Evolutionary conservation across 768 basidiomycete species (phyloP).

Genomic region (Trametopsis cervina): DNA sequence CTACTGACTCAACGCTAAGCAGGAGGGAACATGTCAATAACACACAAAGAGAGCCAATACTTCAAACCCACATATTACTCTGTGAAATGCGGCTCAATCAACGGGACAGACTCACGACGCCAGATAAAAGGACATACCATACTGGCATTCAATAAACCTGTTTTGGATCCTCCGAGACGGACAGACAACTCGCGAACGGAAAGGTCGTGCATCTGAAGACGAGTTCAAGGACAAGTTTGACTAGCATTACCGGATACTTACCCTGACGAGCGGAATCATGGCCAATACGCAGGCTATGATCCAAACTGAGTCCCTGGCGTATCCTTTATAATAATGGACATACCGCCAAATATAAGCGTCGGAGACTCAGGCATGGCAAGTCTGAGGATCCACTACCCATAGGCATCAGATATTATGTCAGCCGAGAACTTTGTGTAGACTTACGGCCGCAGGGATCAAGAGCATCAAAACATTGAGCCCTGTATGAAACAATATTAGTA

Average conservation of each 20-base stretch:
- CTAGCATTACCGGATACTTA: slow-evolving; percentile 19
- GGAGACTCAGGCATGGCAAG: slow-evolving; percentile 40
- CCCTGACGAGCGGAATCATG: slow-evolving; percentile 76
- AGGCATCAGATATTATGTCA: neutral
- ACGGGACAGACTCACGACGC: no score
- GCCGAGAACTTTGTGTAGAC: slow-evolving; percentile 18
- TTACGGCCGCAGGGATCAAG: slow-evolving; percentile 62
- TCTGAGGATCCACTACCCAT: slow-evolving; percentile 47
- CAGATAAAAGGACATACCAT: slow-evolving; percentile 43
- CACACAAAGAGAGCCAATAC: slow-evolving; percentile 1
- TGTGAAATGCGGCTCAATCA: slow-evolving; percentile 29
- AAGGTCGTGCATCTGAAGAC: slow-evolving; percentile 68
- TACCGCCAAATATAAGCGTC: slow-evolving; percentile 56
- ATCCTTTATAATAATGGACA: no score
- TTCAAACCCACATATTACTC: slow-evolving; percentile 53
- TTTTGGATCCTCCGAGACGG: slow-evolving; percentile 69
- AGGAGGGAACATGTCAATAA: neutral
- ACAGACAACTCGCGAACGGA: slow-evolving; percentile 66
- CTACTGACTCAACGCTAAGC: slow-evolving; percentile 49
- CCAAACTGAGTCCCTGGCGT: neutral
- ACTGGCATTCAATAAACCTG: slow-evolving; percentile 77
- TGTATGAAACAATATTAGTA: slow-evolving; percentile 20
- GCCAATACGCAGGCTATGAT: slow-evolving; percentile 54
- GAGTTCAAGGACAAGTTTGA: neutral
- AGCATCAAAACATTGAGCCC: slow-evolving; percentile 67